phyloP scores from a whole-genome alignment of 305 asterid species.

The Fraxinus nigra region DNA sequence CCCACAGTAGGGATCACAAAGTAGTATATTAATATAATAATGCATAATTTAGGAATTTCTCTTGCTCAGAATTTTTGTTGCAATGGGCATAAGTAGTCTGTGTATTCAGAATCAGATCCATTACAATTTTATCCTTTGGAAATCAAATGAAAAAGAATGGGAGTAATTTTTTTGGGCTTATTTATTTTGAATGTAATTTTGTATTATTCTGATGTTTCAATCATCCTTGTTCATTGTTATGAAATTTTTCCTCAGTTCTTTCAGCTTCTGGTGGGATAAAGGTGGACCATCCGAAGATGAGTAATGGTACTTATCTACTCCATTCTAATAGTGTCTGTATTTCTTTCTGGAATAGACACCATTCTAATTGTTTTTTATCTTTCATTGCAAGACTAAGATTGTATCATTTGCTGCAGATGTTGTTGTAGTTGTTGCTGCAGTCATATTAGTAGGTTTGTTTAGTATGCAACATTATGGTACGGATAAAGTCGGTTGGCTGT shows the following conservation, averaged over 20 bases:
- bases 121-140: neutral
- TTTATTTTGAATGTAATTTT: neutral
- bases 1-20: neutral
- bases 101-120: neutral
- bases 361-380: neutral
- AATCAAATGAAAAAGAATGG: neutral
- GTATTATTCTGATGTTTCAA: neutral
- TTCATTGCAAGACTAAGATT: conserved; percentile 10
- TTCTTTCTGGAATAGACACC: neutral
- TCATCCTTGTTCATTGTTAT: neutral
- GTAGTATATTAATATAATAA: neutral
- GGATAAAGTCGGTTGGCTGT: conserved; percentile 94
- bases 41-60: neutral
- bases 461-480: conserved; percentile 97
- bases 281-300: conserved; percentile 87
- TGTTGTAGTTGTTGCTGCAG: conserved; percentile 78
- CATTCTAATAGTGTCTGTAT: neutral
- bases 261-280: conserved; percentile 97
- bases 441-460: conserved; percentile 83
- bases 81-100: neutral
- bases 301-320: conserved; percentile 56
- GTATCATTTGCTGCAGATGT: conserved; percentile 57
- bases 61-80: neutral
- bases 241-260: conserved; percentile 57
- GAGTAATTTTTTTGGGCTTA: neutral